Base-by-base conservation (phyloP, 805 yeast genomes). In the Candida khao-thaluensis region DNA sequence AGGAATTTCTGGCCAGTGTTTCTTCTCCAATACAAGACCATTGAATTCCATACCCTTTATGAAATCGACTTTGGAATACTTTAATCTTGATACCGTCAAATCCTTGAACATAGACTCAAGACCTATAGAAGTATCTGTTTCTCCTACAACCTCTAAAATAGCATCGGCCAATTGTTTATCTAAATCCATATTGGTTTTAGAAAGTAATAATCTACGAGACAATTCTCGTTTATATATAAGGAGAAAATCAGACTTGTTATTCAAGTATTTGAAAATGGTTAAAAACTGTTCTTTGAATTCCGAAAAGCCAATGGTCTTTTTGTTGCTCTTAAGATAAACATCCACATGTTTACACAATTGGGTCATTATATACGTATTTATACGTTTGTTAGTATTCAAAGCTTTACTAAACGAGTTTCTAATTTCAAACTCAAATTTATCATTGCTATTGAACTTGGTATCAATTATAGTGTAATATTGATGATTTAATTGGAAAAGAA, bases 1-100 rank as follows among this genome's bases (percentile, higher is more conserved):
- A 4, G 70, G 72, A 6, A 63, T 52, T 18, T 60, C 69, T 0
- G 74, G 73, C 74, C 74, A 69, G 27, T 57, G 45, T n/a, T 56
- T 50, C 42, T 56, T 57, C 34, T 64, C 66, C 23, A 65, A 52
- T 5, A 66, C 53, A 39, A 66, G 46, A 1, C 64, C 63, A 28
- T 40, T 49, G 45, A 66, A 66, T 11, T 57, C 62, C 23, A 56
- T 37, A 15, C 16, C 26, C 5, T 22, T 12, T 16, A 31, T 18
- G 8, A 37, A 26, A 11, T 28, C 20, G 2, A 46, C 21, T 4
- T 17, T 21, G 7, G 48, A 37, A 36, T 55, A 56, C 6, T 43
- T 43, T 2, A 44, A 34, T 21, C 42, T 47, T 3, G 69, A 57
- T 1, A 34, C 24, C 14, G 43, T 43, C 36, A 64, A 45, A 39